These are phyloP conservation scores for Calcarisporium arbuscula DNA, from an alignment of 2,329 filamentous ascomycete species.

Conservation along the genomic window DNA sequence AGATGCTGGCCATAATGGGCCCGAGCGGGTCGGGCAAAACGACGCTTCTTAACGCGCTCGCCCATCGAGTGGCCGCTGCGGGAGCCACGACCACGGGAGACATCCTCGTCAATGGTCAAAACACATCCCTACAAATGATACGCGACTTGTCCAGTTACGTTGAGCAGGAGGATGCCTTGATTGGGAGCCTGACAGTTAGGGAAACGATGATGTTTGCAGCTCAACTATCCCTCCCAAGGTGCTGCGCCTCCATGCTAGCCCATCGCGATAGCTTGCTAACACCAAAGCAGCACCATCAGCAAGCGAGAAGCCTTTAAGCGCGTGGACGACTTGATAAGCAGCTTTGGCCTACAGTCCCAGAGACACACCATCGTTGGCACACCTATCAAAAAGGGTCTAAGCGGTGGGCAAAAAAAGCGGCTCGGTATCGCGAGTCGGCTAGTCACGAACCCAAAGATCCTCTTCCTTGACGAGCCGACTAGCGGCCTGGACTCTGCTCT, in stretches of 20 bases:
- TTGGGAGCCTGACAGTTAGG: conserved; percentile 68
- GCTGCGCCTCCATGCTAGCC: too few species aligned
- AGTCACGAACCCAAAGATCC: conserved; percentile 64
- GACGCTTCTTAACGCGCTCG: conserved; percentile 67
- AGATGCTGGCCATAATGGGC: conserved; percentile 78
- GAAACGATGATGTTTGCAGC: conserved; percentile 69
- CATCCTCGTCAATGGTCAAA: conserved; percentile 63
- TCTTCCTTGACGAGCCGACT: conserved; percentile 71
- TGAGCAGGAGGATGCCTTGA: conserved; percentile 68
- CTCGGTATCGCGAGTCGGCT: conserved; percentile 75
- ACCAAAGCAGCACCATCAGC: too few species aligned
- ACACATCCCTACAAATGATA: conserved; percentile 62
- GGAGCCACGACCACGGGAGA: conserved; percentile 54
- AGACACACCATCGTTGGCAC: too few species aligned
- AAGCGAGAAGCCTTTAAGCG: conserved; percentile 65
- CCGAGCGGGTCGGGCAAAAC: conserved; percentile 75
- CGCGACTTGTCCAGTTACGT: conserved; percentile 70
- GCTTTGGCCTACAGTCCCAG: too few species aligned
- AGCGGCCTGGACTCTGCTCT: conserved; percentile 70
- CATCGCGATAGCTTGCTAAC: too few species aligned
- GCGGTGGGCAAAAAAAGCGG: conserved; percentile 70
- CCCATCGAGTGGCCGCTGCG: conserved; percentile 58
- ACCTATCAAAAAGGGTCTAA: conserved; percentile 81
- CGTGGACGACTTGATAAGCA: conserved; percentile 56
- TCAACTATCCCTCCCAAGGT: conserved; percentile 63